Evolutionary conservation across 2,329 filamentous ascomycete species (phyloP).

Genomic region (Xylaria digitata): DNA sequence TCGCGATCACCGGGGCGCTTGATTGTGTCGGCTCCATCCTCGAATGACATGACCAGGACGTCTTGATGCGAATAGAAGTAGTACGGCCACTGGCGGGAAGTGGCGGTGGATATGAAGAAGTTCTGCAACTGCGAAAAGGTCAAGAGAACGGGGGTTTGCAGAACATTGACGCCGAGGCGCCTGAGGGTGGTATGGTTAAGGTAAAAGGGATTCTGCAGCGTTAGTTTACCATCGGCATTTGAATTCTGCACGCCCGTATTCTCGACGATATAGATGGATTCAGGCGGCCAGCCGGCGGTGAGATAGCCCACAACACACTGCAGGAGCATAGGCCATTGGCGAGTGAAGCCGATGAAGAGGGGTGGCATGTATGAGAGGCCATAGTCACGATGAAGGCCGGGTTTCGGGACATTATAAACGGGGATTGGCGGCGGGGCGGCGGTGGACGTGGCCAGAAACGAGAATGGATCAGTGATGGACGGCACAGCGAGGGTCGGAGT

Average conservation of each 20-base stretch:
- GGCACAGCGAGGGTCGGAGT: constrained; percentile 41
- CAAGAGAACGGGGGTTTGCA: constrained; percentile 62
- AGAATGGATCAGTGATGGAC: constrained; percentile 44
- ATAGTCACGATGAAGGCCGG: constrained; percentile 50
- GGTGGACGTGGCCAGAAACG: constrained; percentile 42
- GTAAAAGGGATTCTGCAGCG: constrained; percentile 60
- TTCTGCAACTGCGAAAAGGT: constrained; percentile 67
- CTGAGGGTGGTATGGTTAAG: constrained; percentile 56
- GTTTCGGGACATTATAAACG: constrained; percentile 51
- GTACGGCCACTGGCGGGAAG: constrained; percentile 58
- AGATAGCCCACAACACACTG: constrained; percentile 61
- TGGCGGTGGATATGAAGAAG: constrained; percentile 60
- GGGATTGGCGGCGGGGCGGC: constrained; percentile 50
- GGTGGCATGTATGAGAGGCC: constrained; percentile 52
- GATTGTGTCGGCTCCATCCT: constrained; percentile 48
- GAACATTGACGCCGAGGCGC: constrained; percentile 53
- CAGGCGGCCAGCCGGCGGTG: constrained; percentile 60
- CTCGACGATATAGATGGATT: constrained; percentile 61
- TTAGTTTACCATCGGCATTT: constrained; percentile 54
- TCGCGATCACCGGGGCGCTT: constrained; percentile 45
- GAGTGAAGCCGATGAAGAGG: constrained; percentile 61
- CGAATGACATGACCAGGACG: constrained; percentile 56
- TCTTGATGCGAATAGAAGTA: constrained; percentile 68
- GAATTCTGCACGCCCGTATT: constrained; percentile 60
- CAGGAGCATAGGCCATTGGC: constrained; percentile 60